A percentile compares a stretch with the other conserved stretches of the same genome.
These are phyloP conservation scores for Berkeleyomyces rouxiae DNA, from an alignment of 2,329 filamentous ascomycete species.

Conservation along the genomic window DNA sequence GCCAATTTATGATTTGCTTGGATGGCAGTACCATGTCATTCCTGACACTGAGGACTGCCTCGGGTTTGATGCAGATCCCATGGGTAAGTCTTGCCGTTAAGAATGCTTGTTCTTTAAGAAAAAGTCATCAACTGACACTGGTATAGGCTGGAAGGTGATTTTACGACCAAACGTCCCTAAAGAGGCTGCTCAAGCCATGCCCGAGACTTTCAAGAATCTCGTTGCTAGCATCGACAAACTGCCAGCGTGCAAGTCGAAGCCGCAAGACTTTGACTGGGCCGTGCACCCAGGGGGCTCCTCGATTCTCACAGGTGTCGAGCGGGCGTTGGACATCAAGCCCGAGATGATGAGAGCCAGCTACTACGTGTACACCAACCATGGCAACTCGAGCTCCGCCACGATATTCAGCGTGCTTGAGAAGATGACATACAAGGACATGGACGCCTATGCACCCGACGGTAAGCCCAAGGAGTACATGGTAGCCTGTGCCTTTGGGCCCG, in stretches of 20 bases:
- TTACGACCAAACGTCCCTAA: conserved; percentile 44
- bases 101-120: not conserved
- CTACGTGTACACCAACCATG: conserved; percentile 49
- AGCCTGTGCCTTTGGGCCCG: conserved; percentile 53
- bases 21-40: conserved; percentile 47
- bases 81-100: conserved; percentile 27
- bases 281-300: conserved; percentile 54
- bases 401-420: conserved; percentile 51
- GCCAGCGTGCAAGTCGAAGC: conserved; percentile 26
- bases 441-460: conserved; percentile 34
- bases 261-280: conserved; percentile 54
- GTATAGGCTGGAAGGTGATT: conserved; percentile 47
- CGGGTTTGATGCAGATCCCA: conserved; percentile 47
- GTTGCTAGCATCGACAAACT: conserved; percentile 24
- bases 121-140: conserved; percentile 14
- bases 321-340: conserved; percentile 36
- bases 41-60: conserved; percentile 45
- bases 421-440: conserved; percentile 43
- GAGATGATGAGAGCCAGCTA: conserved; percentile 55
- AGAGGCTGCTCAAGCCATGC: conserved; percentile 34
- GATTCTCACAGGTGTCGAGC: conserved; percentile 47
- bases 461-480: conserved; percentile 40
- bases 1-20: conserved; percentile 42
- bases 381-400: conserved; percentile 54
- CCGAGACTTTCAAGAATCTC: conserved; percentile 37